These are phyloP conservation scores for Delitschia confertaspora DNA, from an alignment of 495 filamentous ascomycete species.

Conservation along the genomic window DNA sequence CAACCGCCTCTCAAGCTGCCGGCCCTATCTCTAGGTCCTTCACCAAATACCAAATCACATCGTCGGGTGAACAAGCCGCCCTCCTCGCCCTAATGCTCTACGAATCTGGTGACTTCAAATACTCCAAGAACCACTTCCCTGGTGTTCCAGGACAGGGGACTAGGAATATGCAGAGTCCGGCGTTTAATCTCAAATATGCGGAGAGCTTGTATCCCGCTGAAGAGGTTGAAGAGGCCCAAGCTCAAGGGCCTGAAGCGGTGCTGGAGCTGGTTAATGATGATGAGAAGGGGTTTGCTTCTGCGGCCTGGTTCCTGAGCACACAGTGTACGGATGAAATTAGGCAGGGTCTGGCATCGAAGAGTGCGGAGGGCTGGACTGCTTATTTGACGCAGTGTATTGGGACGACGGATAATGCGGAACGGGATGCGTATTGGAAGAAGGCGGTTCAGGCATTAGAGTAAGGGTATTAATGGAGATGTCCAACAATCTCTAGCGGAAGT, in stretches of 20 bases:
- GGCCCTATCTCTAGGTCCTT: slow-evolving; percentile 49
- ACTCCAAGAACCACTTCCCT: slow-evolving; percentile 36
- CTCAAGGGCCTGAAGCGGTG: slow-evolving; percentile 39
- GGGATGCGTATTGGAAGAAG: slow-evolving; percentile 48
- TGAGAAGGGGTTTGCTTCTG: slow-evolving; percentile 59
- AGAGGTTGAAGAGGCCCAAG: slow-evolving; percentile 20
- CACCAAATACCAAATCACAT: slow-evolving; percentile 44
- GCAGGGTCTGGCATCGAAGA: slow-evolving; percentile 41
- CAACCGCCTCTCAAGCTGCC: slow-evolving; percentile 54
- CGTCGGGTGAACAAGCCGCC: slow-evolving; percentile 30
- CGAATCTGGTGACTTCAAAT: slow-evolving; percentile 51
- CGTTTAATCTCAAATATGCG: slow-evolving; percentile 56
- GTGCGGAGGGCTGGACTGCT: slow-evolving; percentile 46
- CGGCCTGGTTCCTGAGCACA: slow-evolving; percentile 63
- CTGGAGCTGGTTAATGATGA: slow-evolving; percentile 51
- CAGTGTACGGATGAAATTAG: slow-evolving; percentile 48
- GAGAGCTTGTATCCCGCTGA: slow-evolving; percentile 14
- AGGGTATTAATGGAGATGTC: not conserved
- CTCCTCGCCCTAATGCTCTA: slow-evolving; percentile 38
- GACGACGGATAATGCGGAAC: slow-evolving; percentile 40
- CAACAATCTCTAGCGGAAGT: no score
- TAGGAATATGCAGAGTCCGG: slow-evolving; percentile 63
- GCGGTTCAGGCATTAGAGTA: slow-evolving; percentile 17
- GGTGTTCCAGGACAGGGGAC: slow-evolving; percentile 63
- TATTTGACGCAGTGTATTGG: slow-evolving; percentile 61